Base-by-base conservation (phyloP, 208 protist genomes). In the Crithidia mellificae region DNA sequence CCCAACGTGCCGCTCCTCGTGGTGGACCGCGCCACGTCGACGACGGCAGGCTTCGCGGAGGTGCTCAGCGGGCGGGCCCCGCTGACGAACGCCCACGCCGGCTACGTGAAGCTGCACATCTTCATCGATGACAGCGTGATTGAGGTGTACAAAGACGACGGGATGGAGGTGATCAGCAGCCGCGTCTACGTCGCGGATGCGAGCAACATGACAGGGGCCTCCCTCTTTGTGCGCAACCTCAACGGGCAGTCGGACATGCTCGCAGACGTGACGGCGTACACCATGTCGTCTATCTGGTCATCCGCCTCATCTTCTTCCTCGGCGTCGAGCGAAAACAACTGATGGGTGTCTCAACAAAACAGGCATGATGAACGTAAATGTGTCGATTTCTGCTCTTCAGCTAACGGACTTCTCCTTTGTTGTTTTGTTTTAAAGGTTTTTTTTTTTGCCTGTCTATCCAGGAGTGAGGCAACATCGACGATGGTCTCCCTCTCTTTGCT, bases 81-180 rank as follows among this genome's bases (percentile, higher is more conserved):
- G 20, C 66, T 84, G 30, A 44, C 72, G 15, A 54, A 20, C 39
- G 57, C 54, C 25, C 63, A 64, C n/a, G 63, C 73, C 36, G 73
- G 69, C 51, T 61, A 54, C 52, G 49, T 82, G 30, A 43, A 59
- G 51, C 64, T 82, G 41, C 72, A 71, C 63, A 58, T 82, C 27
- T 78, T 68, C 58, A 67, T 82, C 47, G 77, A 82, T 47, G 63
- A 67, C 61, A 76, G 68, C 43, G 66, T 82, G 27, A 20, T 82
- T 0, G 77, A 88, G 71, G 36, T 85, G 39, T 77, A 83, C 72
- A 73, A 81, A 68, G 70, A 85, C 52, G 56, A 76, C 41, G 77
- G 71, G 0, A 32, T 81, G 53, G 68, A 88, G 73, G 66, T 72
- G 49, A 49, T 78, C 6, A 82, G 55, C 14, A 63, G 66, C 32